A percentile compares a stretch with the other conserved stretches of the same genome.
These are phyloP conservation scores for Drosera spatulata DNA, from an alignment of 179 eudicot genomes.

Conservation along the genomic window DNA sequence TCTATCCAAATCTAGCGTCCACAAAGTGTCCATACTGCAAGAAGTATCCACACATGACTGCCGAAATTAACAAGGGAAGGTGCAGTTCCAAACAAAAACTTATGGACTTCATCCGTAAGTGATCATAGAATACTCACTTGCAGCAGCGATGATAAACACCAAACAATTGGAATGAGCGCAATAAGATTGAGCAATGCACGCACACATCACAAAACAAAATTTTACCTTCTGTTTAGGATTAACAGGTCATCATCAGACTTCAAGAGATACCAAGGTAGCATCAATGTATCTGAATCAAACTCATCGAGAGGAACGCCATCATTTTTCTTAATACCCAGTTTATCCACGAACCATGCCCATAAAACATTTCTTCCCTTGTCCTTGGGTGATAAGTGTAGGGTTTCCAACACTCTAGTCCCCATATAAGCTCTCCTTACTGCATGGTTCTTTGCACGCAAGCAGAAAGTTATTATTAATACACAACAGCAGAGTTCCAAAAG, in stretches of 20 bases:
- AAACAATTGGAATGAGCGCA: too few relatives aligned
- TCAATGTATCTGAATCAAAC: slow-evolving; percentile 29
- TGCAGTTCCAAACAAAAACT: too few relatives aligned
- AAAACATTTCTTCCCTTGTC: slow-evolving; percentile 32
- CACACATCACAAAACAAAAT: too few relatives aligned
- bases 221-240: slow-evolving; percentile 61
- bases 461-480: neutral
- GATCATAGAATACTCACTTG: too few relatives aligned
- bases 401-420: slow-evolving; percentile 68
- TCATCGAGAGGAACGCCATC: slow-evolving; percentile 24
- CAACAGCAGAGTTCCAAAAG: neutral
- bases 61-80: too few relatives aligned
- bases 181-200: neutral
- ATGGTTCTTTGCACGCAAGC: slow-evolving; percentile 59
- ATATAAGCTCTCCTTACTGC: slow-evolving; percentile 90
- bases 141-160: too few relatives aligned
- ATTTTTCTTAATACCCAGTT: slow-evolving; percentile 38
- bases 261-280: slow-evolving; percentile 91
- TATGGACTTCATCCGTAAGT: too few relatives aligned
- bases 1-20: slow-evolving; percentile 61
- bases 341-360: slow-evolving; percentile 57
- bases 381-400: slow-evolving; percentile 43
- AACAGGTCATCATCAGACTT: slow-evolving; percentile 37
- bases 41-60: neutral
- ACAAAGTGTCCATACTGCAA: slow-evolving; percentile 68